Conservation (phyloP, 2,329 filamentous ascomycete genomes). For the Lomentospora prolificans region DNA sequence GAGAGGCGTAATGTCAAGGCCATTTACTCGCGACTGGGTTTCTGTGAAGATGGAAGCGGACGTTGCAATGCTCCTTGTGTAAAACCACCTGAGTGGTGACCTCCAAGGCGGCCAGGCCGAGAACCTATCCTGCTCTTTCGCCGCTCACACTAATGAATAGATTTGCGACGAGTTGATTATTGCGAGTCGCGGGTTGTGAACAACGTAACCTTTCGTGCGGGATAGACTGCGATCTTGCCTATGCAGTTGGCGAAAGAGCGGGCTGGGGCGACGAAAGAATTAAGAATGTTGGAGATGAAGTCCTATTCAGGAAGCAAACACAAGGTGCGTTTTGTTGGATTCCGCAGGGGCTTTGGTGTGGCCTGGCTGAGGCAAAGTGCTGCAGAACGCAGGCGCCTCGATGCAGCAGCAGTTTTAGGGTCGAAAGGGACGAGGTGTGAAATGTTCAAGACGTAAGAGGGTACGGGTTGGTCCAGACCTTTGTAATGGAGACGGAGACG, state of each 20-base stretch:
- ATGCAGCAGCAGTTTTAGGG: slow-evolving; percentile 13
- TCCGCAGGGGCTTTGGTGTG: slow-evolving; percentile 9
- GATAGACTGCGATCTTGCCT: not conserved
- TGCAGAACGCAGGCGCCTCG: slow-evolving; percentile 14
- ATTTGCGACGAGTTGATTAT: not conserved
- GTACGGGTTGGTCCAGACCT: not conserved
- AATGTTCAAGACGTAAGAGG: not conserved
- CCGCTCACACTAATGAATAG: not conserved
- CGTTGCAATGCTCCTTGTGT: not conserved
- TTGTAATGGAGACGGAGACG: not conserved
- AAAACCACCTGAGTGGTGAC: not conserved
- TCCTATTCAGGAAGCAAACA: slow-evolving; percentile 5
- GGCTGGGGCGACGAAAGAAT: not conserved
- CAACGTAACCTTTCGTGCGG: not conserved
- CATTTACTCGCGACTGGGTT: not conserved
- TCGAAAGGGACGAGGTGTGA: not conserved
- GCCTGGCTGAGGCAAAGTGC: slow-evolving; percentile 12
- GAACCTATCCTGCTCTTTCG: not conserved
- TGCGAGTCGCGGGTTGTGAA: not conserved
- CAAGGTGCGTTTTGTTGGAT: slow-evolving; percentile 2
- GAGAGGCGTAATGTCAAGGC: not conserved
- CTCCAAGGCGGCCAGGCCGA: not conserved
- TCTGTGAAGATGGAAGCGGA: no score
- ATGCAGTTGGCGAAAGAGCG: not conserved
- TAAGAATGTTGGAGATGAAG: not conserved